Evolutionary conservation across 1,139 yeast species (phyloP).

Genomic region (Taphrina deformans): DNA sequence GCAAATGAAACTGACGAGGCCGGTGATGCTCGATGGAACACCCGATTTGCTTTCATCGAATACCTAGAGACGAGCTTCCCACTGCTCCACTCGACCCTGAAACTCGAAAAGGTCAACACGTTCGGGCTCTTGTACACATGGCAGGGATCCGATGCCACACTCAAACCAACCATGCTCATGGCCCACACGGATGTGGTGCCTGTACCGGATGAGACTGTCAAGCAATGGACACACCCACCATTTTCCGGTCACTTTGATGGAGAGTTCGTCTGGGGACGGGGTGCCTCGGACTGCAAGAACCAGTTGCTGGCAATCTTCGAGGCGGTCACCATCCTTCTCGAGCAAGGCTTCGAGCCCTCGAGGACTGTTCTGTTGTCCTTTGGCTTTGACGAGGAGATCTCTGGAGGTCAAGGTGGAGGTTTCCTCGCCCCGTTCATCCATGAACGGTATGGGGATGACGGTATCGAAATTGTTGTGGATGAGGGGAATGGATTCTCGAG

Average conservation of each 20-base stretch:
- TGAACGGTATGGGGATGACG: constrained; percentile 57
- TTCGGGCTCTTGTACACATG: constrained; percentile 68
- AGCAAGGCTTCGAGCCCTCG: constrained; percentile 53
- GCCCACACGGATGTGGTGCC: constrained; percentile 89
- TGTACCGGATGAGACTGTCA: constrained; percentile 59
- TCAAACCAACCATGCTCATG: constrained; percentile 66
- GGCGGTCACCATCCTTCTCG: constrained; percentile 56
- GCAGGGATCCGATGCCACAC: constrained; percentile 56
- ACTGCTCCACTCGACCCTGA: constrained; percentile 52
- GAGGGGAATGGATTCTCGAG: constrained; percentile 57
- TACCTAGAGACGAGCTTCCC: constrained; percentile 64
- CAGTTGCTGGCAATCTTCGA: constrained; percentile 59
- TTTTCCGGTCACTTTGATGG: constrained; percentile 70
- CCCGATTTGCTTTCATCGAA: constrained; percentile 36
- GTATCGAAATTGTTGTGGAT: constrained; percentile 60
- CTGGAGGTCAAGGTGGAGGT: constrained; percentile 61
- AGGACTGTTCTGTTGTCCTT: constrained; percentile 61
- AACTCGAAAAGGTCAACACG: constrained; percentile 60
- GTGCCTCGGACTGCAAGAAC: constrained; percentile 64
- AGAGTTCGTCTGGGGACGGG: constrained; percentile 60
- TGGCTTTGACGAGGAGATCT: constrained; percentile 74
- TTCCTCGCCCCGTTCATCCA: constrained; percentile 50
- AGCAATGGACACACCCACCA: constrained; percentile 69
- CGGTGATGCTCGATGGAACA: constrained; percentile 23
- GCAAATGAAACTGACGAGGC: constrained; percentile 41